These are phyloP conservation scores for Sungouiozyma intestinalis DNA, from an alignment of 805 yeast species.

Conservation along the genomic window DNA sequence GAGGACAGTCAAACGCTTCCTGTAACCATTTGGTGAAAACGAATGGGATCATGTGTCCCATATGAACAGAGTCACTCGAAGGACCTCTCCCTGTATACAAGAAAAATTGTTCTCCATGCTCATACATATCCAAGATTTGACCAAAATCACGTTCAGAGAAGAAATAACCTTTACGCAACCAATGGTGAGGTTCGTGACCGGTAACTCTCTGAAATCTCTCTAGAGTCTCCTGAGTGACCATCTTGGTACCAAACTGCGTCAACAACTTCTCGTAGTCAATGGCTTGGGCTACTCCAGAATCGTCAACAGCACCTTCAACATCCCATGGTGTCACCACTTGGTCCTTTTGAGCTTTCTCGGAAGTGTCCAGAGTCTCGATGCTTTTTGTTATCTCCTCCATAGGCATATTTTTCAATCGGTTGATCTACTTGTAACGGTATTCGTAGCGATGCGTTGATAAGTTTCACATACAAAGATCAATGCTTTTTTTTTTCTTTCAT, in stretches of 20 bases:
- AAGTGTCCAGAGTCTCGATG: conserved; percentile 12
- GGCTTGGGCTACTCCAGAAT: conserved; percentile 71
- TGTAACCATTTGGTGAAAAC: conserved; percentile 95
- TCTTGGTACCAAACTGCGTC: conserved; percentile 75
- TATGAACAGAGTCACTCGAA: conserved; percentile 84
- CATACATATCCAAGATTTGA: conserved; percentile 76
- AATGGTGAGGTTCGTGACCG: conserved; percentile 86
- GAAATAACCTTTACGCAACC: conserved; percentile 81
- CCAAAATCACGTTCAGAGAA: conserved; percentile 81
- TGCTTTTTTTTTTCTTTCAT: neutral
- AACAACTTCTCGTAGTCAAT: conserved; percentile 88
- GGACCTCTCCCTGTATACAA: conserved; percentile 98
- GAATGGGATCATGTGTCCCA: conserved; percentile 96
- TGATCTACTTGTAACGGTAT: neutral
- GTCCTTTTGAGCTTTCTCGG: conserved; percentile 22
- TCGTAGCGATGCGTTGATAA: too few relatives aligned
- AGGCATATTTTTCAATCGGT: neutral
- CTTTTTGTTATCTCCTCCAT: conserved; percentile 14
- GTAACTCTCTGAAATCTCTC: conserved; percentile 70
- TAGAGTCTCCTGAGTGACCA: conserved; percentile 59
- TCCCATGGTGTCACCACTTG: conserved; percentile 94
- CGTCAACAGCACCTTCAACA: conserved; percentile 96
- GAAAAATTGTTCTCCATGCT: conserved; percentile 91
- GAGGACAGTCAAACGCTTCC: conserved; percentile 92
- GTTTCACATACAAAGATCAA: neutral